Evolutionary conservation across 768 basidiomycete species (phyloP).

Genomic region (Xerocomellus amylosporus): DNA sequence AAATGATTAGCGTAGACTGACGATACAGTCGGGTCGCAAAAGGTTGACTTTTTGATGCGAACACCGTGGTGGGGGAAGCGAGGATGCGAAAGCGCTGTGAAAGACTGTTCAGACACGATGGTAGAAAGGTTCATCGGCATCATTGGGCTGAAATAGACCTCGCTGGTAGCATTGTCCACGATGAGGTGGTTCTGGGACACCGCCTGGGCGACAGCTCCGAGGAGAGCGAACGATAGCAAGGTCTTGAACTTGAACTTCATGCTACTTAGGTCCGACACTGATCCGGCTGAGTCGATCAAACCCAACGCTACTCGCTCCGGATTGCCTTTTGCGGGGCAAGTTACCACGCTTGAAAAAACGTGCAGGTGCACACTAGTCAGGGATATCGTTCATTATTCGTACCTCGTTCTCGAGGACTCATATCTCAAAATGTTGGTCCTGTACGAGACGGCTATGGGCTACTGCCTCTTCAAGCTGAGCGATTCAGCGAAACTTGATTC

Average conservation of each 20-base stretch:
- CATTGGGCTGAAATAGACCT: not conserved
- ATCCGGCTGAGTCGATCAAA: not conserved
- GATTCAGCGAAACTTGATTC: constrained; percentile 84
- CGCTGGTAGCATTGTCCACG: not conserved
- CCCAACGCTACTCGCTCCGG: not conserved
- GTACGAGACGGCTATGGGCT: constrained; percentile 94
- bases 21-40: too few relatives aligned
- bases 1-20: too few relatives aligned
- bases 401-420: not conserved
- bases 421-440: constrained; percentile 79
- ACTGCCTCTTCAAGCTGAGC: constrained; percentile 95
- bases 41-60: too few relatives aligned
- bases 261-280: too few relatives aligned
- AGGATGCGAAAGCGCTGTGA: constrained; percentile 40
- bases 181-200: constrained; percentile 8
- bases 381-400: not conserved
- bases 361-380: not conserved
- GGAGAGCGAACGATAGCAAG: constrained; percentile 1
- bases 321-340: constrained; percentile 23
- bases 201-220: constrained; percentile 1
- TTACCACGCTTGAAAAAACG: constrained; percentile 37
- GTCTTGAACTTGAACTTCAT: not conserved
- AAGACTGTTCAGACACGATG: constrained; percentile 27
- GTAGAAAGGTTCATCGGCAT: constrained; percentile 16
- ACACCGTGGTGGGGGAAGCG: too few relatives aligned